Conservation (phyloP, 768 basidiomycete genomes). For the Exidia glandulosa region DNA sequence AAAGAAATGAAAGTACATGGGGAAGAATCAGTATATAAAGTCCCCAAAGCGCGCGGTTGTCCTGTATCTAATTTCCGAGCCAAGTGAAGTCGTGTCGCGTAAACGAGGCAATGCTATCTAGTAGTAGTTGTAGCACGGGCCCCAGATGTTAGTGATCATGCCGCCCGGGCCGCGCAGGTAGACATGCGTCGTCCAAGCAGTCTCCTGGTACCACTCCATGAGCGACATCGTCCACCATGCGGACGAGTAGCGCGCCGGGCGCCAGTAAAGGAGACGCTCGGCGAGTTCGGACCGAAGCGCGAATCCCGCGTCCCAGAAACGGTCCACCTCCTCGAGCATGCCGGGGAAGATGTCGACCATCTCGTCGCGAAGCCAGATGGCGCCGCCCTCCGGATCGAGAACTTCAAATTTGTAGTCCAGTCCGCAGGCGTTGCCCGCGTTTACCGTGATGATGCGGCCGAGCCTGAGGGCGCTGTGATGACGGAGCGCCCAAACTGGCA, state of each 20-base stretch:
- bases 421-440: neutral
- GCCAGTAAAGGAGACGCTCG: neutral
- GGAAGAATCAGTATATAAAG: no score
- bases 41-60: no score
- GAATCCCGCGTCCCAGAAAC: neutral
- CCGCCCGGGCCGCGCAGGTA: no score
- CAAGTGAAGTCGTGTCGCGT: no score
- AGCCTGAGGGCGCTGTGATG: neutral
- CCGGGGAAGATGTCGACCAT: neutral
- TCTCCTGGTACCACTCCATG: neutral
- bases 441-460: neutral
- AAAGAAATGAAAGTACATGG: no score
- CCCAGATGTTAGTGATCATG: no score
- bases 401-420: neutral
- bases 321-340: neutral
- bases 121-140: no score
- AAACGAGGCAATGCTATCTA: no score
- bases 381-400: neutral
- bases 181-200: neutral
- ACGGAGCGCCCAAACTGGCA: neutral
- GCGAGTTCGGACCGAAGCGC: neutral
- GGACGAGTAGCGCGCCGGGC: neutral
- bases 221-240: neutral
- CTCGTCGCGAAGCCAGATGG: neutral
- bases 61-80: no score